Percentiles rank a stretch among this genome's conserved stretches.
phyloP scores from a whole-genome alignment of 192 early-diverging fungal genomes.

The Helicostylum pulchrum region DNA sequence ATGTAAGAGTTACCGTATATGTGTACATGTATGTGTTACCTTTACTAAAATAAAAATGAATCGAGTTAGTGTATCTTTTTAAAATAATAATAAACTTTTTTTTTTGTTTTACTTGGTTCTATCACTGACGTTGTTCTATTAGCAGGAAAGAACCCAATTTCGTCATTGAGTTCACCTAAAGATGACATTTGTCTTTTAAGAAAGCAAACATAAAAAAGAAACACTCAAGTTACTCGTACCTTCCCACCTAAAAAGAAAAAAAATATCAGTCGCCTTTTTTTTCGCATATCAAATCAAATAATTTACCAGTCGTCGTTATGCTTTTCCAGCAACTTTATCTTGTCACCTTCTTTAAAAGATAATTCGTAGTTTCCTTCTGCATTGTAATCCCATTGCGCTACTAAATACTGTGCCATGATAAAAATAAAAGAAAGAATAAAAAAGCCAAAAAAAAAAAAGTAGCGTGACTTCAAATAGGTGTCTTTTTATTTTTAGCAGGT shows the following conservation, averaged over 20 bases:
- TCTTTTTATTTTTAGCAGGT: no score
- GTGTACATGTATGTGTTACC: no score
- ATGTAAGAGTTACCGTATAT: no score
- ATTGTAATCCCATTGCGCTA: conserved; percentile 37
- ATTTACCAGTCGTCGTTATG: conserved; percentile 41
- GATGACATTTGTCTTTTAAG: background rate
- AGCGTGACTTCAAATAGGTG: no score
- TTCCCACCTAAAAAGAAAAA: conserved; percentile 21
- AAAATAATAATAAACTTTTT: background rate
- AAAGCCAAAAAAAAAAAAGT: no score
- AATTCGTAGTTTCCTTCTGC: conserved; percentile 37
- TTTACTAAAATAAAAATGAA: no score
- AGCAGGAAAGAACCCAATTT: conserved; percentile 40
- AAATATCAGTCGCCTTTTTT: background rate
- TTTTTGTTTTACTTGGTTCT: background rate
- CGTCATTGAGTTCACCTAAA: conserved; percentile 34
- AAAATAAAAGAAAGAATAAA: no score
- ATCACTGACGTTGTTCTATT: conserved; percentile 22
- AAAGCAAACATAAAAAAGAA: background rate
- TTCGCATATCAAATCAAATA: background rate
- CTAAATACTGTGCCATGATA: conserved; percentile 29
- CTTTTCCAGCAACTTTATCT: conserved; percentile 33
- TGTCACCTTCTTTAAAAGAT: conserved; percentile 35
- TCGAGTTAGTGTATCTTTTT: background rate
- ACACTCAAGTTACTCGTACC: conserved; percentile 5